A percentile compares a stretch with the other conserved stretches of the same genome.
Evolutionary conservation across 208 protist genomes (phyloP).

Genomic region (Trypanosoma brucei): DNA sequence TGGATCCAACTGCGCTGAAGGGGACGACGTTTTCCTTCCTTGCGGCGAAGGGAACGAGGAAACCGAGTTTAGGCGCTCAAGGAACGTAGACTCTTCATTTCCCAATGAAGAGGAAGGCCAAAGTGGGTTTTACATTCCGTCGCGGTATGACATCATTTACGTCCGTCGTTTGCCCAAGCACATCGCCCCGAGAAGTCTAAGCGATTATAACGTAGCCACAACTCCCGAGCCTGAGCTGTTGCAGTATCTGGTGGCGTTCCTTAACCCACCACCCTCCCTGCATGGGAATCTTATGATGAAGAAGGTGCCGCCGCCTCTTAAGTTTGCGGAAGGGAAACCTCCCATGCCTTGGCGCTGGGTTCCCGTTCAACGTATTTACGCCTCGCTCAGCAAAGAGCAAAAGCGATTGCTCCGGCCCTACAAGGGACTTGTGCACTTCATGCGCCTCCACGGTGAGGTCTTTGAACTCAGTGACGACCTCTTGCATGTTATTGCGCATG

Average conservation of each 20-base stretch:
- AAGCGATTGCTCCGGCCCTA: slow-evolving; percentile 44
- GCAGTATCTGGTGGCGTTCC: slow-evolving; percentile 38
- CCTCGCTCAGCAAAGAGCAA: slow-evolving; percentile 39
- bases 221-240: slow-evolving; percentile 57
- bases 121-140: slow-evolving; percentile 23
- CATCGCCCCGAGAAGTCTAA: slow-evolving; percentile 70
- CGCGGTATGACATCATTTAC: slow-evolving; percentile 58
- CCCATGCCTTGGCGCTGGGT: slow-evolving; percentile 72
- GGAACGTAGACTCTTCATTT: neutral
- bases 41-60: too few species aligned
- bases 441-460: slow-evolving; percentile 78
- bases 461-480: slow-evolving; percentile 77
- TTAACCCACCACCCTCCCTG: slow-evolving; percentile 62
- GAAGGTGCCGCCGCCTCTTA: neutral
- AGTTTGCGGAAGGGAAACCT: neutral
- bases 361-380: slow-evolving; percentile 60
- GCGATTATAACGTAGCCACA: slow-evolving; percentile 56
- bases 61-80: neutral
- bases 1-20: too few species aligned
- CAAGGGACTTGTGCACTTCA: slow-evolving; percentile 70
- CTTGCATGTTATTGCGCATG: slow-evolving; percentile 75
- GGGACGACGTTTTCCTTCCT: too few species aligned
- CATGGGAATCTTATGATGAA: neutral
- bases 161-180: slow-evolving; percentile 67
- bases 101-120: slow-evolving; percentile 20